Evolutionary conservation across 345 rosid genomes (phyloP).

Genomic region (Nephelium lappaceum): DNA sequence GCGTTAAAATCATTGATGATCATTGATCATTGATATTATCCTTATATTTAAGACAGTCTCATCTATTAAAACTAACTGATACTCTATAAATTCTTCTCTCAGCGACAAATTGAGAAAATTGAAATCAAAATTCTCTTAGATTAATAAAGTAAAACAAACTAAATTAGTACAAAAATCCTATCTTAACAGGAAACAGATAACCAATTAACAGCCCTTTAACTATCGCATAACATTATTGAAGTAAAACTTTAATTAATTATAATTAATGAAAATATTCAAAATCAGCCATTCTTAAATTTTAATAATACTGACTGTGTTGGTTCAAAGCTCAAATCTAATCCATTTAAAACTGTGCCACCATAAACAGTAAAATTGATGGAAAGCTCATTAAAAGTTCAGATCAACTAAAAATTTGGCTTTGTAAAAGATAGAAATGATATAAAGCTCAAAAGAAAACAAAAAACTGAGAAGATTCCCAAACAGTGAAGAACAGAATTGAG

Average conservation of each 20-base stretch:
- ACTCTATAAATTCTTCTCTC: background rate
- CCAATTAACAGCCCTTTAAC: conserved; percentile 11
- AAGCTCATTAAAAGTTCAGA: background rate
- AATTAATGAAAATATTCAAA: too few species aligned
- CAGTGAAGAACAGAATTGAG: background rate
- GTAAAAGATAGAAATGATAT: background rate
- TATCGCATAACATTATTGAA: background rate
- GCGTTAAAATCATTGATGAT: background rate
- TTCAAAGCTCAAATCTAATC: too few species aligned
- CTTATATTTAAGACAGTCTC: too few species aligned
- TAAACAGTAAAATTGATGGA: background rate
- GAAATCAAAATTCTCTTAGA: background rate
- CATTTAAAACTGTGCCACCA: background rate
- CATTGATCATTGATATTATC: background rate
- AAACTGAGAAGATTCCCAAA: conserved; percentile 1
- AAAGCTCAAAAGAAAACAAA: background rate
- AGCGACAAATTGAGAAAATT: background rate
- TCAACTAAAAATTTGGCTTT: background rate
- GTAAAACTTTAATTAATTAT: too few species aligned
- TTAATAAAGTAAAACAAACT: background rate
- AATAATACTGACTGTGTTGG: too few species aligned
- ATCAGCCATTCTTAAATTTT: too few species aligned
- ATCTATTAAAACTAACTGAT: too few species aligned
- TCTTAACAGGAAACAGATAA: background rate
- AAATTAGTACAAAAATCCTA: background rate